Evolutionary conservation across 805 yeast genomes (phyloP), one percentile per base, ranked within the genome.

Genomic region (Saturnispora dispora): DNA sequence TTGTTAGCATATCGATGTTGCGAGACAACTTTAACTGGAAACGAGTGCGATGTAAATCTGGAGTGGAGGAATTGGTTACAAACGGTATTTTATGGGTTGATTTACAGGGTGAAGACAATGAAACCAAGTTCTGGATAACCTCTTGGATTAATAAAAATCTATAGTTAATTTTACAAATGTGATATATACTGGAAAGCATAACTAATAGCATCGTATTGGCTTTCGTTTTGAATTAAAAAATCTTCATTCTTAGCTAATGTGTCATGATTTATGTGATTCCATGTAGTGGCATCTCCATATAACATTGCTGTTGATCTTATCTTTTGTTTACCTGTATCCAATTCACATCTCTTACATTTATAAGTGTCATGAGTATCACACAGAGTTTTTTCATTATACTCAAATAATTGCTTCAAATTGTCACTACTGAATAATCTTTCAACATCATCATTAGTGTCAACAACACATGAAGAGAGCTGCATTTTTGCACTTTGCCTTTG

Each of bases 211-310:
- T 79, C 75, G 58, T 76, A 77, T 20, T 77, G 75, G 18, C 75
- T 69, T 64, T 93, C 99, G 60, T 85, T 88, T 56, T 79, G 76
- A 53, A 93, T 70, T 47, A 93, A 69, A 54, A 79, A 76, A 63
- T 93, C 99, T 59, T 88, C 86, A 20, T 90, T 86, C 32, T 70
- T 68, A 27, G 65, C 70, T 61, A 93, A 71, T 2, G 77, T 79
- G 3, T 71, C 76, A 53, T 77, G 86, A 54, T 82, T 77, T 52
- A 87, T 73, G 69, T 93, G 99, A 64, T 93, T 91, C 99, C 99
- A 91, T 0, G 97, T 83, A 0, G 97, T 93, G 0, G 98, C 87
- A 67, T 93, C 99, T 56, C 99, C 99, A 63, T 93, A 93, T 33
- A 93, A 70, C 96, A 93, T 90, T 0, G 95, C 95, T 0, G 82